Percentiles rank a stretch among this genome's conserved stretches.
Evolutionary conservation across 176 grass and related monocot genomes (phyloP).

Genomic region (Metroxylon sagu): DNA sequence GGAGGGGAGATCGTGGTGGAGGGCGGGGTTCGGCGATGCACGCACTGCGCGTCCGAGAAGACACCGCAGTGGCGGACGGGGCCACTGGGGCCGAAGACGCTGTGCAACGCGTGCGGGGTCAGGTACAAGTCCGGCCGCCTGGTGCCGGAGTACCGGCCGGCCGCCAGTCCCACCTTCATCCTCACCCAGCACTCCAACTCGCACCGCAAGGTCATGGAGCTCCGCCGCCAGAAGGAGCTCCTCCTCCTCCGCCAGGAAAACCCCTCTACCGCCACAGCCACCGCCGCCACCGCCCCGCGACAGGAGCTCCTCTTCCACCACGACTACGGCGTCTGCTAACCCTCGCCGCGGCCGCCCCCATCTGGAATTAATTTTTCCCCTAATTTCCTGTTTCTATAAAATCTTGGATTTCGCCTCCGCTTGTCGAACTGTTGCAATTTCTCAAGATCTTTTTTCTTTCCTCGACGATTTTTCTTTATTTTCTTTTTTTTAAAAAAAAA

Average conservation of each 20-base stretch:
- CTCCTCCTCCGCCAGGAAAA: conserved; percentile 53
- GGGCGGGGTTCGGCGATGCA: conserved; percentile 70
- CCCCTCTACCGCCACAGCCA: conserved; percentile 7
- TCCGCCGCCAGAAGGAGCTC: conserved; percentile 94
- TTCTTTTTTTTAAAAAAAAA: too few species aligned
- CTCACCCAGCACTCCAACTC: conserved; percentile 99
- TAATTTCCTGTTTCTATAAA: conserved; percentile 1
- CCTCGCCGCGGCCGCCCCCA: neutral
- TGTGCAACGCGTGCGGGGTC: conserved; percentile 1
- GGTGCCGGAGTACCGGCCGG: conserved; percentile 93
- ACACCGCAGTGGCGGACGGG: conserved; percentile 98
- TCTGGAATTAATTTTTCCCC: neutral
- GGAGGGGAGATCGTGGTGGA: neutral
- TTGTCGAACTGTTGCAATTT: too few species aligned
- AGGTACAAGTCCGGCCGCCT: conserved; percentile 10
- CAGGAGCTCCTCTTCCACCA: conserved; percentile 61
- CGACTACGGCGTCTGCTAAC: conserved; percentile 1
- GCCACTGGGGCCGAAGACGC: conserved; percentile 38
- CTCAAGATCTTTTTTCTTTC: too few species aligned
- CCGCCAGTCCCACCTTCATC: conserved; percentile 83
- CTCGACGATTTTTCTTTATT: too few species aligned
- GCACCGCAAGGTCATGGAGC: conserved; percentile 99
- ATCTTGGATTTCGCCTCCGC: neutral
- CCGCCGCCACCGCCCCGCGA: conserved; percentile 7
- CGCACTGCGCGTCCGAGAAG: conserved; percentile 98